Evolutionary conservation across 2,329 filamentous ascomycete genomes (phyloP).

Genomic region (Byssoonygena ceratinophila): DNA sequence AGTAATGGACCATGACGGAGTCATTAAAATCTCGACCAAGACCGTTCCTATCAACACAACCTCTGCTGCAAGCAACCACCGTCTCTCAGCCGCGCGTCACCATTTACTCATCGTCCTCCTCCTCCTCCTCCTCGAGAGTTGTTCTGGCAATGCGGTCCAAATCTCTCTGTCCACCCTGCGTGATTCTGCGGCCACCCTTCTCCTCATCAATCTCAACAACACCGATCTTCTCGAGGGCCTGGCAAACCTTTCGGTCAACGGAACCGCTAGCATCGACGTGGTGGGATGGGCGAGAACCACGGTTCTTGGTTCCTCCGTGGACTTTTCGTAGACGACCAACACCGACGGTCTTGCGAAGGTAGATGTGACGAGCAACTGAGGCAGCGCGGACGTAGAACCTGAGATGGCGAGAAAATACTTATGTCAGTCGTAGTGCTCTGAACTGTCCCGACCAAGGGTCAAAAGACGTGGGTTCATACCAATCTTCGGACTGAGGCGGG

Average conservation of each 20-base stretch:
- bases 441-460: neutral
- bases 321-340: constrained; percentile 94
- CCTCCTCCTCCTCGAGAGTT: constrained; percentile 42
- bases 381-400: constrained; percentile 77
- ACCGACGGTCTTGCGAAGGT: constrained; percentile 98
- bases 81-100: neutral
- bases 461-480: constrained; percentile 50
- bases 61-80: constrained; percentile 4
- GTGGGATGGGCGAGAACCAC: constrained; percentile 78
- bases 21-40: constrained; percentile 10
- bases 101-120: constrained; percentile 30
- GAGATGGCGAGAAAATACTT: constrained; percentile 9
- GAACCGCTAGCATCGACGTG: constrained; percentile 92
- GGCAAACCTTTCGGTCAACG: constrained; percentile 95
- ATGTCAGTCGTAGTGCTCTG: neutral
- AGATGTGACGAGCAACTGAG: constrained; percentile 93
- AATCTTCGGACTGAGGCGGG: constrained; percentile 95
- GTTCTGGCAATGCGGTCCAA: constrained; percentile 89
- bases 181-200: constrained; percentile 96
- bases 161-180: constrained; percentile 96
- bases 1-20: constrained; percentile 1
- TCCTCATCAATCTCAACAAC: constrained; percentile 97
- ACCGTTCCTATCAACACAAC: constrained; percentile 10
- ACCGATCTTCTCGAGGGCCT: constrained; percentile 98
- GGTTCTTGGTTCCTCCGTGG: constrained; percentile 96